These are phyloP conservation scores for Penicillium vulpinum DNA, from an alignment of 2,329 filamentous ascomycete genomes.

Conservation along the genomic window DNA sequence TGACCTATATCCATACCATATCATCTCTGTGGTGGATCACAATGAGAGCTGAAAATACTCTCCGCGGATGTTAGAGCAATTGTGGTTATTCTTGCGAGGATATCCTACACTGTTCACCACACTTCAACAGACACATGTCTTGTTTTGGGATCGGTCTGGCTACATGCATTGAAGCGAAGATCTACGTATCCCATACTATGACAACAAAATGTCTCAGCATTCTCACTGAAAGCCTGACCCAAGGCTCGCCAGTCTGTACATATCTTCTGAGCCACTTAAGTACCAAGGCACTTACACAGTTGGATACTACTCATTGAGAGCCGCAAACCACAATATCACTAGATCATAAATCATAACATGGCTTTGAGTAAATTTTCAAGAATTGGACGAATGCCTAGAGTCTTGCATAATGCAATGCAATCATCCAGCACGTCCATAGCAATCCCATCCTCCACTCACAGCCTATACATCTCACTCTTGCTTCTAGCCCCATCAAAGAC, in stretches of 20 bases:
- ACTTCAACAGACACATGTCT: neutral
- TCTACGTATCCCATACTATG: neutral
- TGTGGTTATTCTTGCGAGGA: neutral
- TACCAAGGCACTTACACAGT: neutral
- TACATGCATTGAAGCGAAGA: neutral
- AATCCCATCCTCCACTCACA: slow-evolving; percentile 31
- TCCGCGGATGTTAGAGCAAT: neutral
- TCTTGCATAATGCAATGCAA: neutral
- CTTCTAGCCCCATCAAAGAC: slow-evolving; percentile 63
- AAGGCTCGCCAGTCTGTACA: neutral
- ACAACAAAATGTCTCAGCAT: neutral
- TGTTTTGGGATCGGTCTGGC: neutral
- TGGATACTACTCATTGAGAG: neutral
- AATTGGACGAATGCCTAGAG: neutral
- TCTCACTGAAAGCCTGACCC: neutral
- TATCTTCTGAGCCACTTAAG: neutral
- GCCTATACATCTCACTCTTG: slow-evolving; percentile 53
- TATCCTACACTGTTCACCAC: neutral
- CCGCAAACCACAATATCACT: neutral
- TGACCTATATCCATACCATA: neutral
- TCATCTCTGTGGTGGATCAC: neutral
- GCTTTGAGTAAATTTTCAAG: neutral
- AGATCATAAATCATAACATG: slow-evolving; percentile 15
- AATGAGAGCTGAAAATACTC: neutral
- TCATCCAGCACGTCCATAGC: neutral